Conservation (phyloP, 2,329 filamentous ascomycete genomes). For the Blumeria graminis region DNA sequence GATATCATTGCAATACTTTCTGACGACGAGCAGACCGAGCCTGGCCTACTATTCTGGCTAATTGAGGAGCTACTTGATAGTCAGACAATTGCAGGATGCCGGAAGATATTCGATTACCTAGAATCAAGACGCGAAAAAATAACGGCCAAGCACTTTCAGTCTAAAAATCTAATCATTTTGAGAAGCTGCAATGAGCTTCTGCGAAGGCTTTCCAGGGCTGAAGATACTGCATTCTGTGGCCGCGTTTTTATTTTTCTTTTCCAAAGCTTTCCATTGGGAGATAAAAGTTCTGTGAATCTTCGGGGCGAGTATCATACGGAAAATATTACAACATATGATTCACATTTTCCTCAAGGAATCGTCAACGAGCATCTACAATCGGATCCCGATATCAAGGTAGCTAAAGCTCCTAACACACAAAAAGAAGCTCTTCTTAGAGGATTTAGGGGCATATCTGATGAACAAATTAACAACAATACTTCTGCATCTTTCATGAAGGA, state of each 20-base stretch:
- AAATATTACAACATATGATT: conserved; percentile 72
- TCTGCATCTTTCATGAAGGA: conserved; percentile 19
- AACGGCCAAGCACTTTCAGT: conserved; percentile 54
- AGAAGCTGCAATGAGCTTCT: conserved; percentile 86
- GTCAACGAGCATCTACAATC: conserved; percentile 19
- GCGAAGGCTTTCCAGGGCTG: conserved; percentile 77
- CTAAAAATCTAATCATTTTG: conserved; percentile 75
- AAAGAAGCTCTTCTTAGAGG: conserved; percentile 4
- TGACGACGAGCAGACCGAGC: conserved; percentile 54
- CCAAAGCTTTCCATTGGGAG: conserved; percentile 86
- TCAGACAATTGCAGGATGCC: conserved; percentile 79
- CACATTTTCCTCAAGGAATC: conserved; percentile 18
- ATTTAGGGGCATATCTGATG: conserved; percentile 9
- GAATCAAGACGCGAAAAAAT: conserved; percentile 81
- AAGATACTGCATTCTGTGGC: conserved; percentile 93
- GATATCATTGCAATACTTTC: conserved; percentile 78
- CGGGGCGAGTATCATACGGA: conserved; percentile 89
- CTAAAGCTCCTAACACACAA: conserved; percentile 17
- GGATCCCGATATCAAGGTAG: conserved; percentile 45
- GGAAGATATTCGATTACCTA: conserved; percentile 79
- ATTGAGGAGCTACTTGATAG: conserved; percentile 90
- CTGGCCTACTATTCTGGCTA: conserved; percentile 66
- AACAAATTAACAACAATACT: conserved; percentile 18
- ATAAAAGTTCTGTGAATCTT: conserved; percentile 92
- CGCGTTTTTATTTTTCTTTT: conserved; percentile 97